Evolutionary conservation across 2,329 filamentous ascomycete species (phyloP).

Genomic region (Mariannaea elegans): DNA sequence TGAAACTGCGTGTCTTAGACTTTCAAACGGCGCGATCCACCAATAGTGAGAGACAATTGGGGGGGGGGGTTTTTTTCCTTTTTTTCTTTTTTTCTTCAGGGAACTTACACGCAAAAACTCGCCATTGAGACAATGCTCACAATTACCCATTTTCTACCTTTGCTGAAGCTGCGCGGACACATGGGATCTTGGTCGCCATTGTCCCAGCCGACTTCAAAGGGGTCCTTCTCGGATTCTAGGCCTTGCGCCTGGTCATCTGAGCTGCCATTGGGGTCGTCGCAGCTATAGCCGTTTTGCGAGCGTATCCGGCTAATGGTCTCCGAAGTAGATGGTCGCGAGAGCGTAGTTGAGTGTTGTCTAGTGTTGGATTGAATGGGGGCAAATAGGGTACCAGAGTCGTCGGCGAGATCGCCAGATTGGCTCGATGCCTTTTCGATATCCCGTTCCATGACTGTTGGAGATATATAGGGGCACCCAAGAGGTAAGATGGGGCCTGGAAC

Average conservation of each 20-base stretch:
- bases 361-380: conserved; percentile 22
- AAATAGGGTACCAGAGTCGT: conserved; percentile 25
- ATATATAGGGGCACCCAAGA: neutral
- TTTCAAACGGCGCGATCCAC: too few species aligned
- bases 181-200: conserved; percentile 74
- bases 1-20: neutral
- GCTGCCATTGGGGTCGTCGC: conserved; percentile 43
- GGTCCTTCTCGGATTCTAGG: conserved; percentile 47
- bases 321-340: conserved; percentile 21
- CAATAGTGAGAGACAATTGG: too few species aligned
- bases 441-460: conserved; percentile 28
- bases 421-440: conserved; percentile 39
- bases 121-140: conserved; percentile 77
- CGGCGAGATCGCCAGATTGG: conserved; percentile 8
- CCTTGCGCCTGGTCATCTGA: conserved; percentile 15
- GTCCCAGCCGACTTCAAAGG: conserved; percentile 79
- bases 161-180: conserved; percentile 76
- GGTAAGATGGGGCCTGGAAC: conserved; percentile 3
- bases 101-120: conserved; percentile 84
- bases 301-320: conserved; percentile 38
- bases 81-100: too few species aligned
- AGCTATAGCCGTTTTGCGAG: conserved; percentile 57
- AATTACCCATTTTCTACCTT: conserved; percentile 79
- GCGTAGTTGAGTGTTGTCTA: conserved; percentile 9
- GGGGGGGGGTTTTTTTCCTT: too few species aligned